Evolutionary conservation across 1,284 basidiomycete species (phyloP), one percentile per base, ranked within the genome.

Genomic region (Xerocomus nothofagi): DNA sequence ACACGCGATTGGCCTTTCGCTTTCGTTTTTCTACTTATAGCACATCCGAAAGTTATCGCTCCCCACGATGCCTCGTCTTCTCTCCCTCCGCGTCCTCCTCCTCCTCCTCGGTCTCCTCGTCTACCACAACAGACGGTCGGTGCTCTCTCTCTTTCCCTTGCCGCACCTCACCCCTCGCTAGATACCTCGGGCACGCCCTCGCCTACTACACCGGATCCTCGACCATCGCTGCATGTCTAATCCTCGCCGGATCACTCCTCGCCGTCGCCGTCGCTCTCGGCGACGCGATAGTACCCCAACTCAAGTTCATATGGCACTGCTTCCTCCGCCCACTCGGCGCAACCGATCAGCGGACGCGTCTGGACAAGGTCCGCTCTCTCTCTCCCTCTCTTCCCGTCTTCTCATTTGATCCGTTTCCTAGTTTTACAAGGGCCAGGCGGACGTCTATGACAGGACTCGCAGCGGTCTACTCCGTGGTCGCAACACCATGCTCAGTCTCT

Each of bases 351-450:
- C 70, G 71, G 47, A 63, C 69, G 27, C 70, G 72, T 47, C 65
- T 79, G 6, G 71, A 75, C 47, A 71, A 77, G 64, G 76, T 74
- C n/a, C 14, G 17, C 44, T 12, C 17, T 41, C 17, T 14, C 41
- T 40, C 24, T 4, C 3, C n/a, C 15, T 15, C 3, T 9, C 18
- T 14, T 5, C 24, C 3, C 17, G 5, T 4, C 33, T n/a, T 17
- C 48, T 53, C 39, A 59, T 7, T 5, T 10, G 10, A 8, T 26
- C 2, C 40, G 24, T 6, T 12, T 20, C 27, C 1, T 18, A 79
- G 70, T 89, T 88, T 62, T 88, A 89, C 62, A 61, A 74, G 47
- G 82, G 83, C 10, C 86, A 89, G 61, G 86, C 85, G 0, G 78
- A 81, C 33, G 78, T 88, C 18, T 89, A 89, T 58, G 87, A 89